Conservation (phyloP, 2,329 filamentous ascomycete species). For the Lasiodiplodia hormozganensis region DNA sequence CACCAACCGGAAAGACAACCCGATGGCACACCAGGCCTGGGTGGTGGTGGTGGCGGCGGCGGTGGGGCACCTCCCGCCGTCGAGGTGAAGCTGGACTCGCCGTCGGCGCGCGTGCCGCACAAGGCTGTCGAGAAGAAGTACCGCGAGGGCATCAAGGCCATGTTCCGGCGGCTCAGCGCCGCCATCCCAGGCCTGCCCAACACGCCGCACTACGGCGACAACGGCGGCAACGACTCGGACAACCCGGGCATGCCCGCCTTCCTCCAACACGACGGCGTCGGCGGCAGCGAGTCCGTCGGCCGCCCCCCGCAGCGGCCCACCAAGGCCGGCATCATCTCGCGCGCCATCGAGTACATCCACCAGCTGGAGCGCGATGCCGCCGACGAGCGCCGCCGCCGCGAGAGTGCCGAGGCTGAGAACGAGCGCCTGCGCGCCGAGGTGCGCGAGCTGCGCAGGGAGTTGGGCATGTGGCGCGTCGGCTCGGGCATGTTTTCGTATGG, state of each 20-base stretch:
- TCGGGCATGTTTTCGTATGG: neutral
- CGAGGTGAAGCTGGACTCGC: neutral
- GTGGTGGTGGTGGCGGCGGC: neutral
- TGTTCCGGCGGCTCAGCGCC: slow-evolving; percentile 1
- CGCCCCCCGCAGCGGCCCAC: neutral
- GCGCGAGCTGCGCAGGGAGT: neutral
- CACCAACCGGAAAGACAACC: neutral
- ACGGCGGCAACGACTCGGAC: neutral
- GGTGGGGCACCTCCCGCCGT: neutral
- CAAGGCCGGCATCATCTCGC: slow-evolving; percentile 2
- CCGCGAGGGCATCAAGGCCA: slow-evolving; percentile 15
- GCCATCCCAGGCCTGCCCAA: neutral
- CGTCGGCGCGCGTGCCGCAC: slow-evolving; percentile 2
- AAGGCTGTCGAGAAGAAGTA: slow-evolving; percentile 22
- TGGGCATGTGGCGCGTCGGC: neutral
- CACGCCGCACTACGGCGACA: neutral
- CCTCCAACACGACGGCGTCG: neutral
- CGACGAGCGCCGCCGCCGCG: neutral
- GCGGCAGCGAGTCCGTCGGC: neutral
- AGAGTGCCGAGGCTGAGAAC: neutral
- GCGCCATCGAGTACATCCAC: slow-evolving; percentile 8
- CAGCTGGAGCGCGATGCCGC: neutral
- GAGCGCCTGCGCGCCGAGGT: neutral
- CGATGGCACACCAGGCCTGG: neutral
- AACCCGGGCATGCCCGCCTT: neutral